Conservation (phyloP, 108 stramenopile genomes). For the Cyclotella sp. region DNA sequence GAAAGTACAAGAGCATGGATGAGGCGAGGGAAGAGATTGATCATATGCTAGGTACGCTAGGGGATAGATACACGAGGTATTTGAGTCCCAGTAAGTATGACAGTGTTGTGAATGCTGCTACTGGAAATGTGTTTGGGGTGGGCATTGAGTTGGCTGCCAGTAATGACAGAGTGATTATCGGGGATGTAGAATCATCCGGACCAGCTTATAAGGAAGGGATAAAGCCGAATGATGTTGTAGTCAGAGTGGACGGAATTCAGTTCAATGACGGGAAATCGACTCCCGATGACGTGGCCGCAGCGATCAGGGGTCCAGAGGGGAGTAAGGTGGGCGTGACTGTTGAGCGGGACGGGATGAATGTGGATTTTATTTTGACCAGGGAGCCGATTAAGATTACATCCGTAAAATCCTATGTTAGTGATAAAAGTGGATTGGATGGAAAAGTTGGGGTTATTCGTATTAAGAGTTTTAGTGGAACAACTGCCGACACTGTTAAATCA, state of each 20-base stretch:
- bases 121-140: slow-evolving; percentile 81
- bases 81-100: slow-evolving; percentile 93
- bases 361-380: slow-evolving; percentile 87
- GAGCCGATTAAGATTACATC: slow-evolving; percentile 87
- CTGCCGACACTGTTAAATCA: slow-evolving; percentile 76
- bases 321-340: slow-evolving; percentile 80
- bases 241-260: slow-evolving; percentile 76
- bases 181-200: slow-evolving; percentile 80
- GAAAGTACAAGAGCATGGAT: slow-evolving; percentile 78
- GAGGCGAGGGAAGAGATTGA: slow-evolving; percentile 74
- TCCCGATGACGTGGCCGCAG: slow-evolving; percentile 85
- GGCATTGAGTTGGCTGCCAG: slow-evolving; percentile 79
- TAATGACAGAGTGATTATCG: slow-evolving; percentile 52
- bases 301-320: slow-evolving; percentile 79
- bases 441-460: slow-evolving; percentile 85
- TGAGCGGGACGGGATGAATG: slow-evolving; percentile 65
- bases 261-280: slow-evolving; percentile 70
- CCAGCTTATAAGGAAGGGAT: slow-evolving; percentile 77
- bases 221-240: slow-evolving; percentile 69
- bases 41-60: slow-evolving; percentile 72
- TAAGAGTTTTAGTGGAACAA: slow-evolving; percentile 90
- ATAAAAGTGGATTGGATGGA: slow-evolving; percentile 50
- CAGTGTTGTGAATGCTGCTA: slow-evolving; percentile 86
- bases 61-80: slow-evolving; percentile 95
- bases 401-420: slow-evolving; percentile 70